Base-by-base conservation (phyloP, 768 basidiomycete genomes). In the Mycena rebaudengoi region DNA sequence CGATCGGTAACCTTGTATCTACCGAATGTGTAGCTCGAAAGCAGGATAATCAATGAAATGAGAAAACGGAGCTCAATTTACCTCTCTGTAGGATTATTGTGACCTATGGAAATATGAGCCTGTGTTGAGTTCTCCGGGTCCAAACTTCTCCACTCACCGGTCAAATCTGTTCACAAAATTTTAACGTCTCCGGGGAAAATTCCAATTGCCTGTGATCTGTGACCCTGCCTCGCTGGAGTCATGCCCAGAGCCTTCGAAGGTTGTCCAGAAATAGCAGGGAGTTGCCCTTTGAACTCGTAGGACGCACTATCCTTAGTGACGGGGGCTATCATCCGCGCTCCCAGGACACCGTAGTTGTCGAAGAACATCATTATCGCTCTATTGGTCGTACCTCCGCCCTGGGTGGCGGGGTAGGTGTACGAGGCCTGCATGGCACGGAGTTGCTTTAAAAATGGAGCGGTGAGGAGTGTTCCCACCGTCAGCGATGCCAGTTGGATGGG, bases 231-330 rank as follows among this genome's bases (percentile, higher is more conserved):
- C 43, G 20, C 8, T 14, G 5, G 21, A n/a, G n/a, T 40, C 23
- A 5, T 53, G 12, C 51, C 51, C 4, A 40, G 35, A 3, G 52
- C 28, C 2, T 20, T 26, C 40, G 39, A 26, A 1, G 52, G 2
- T 28, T 54, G 52, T 28, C 52, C 52, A 20, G 52, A 10, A 1
- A 54, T 54, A 6, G 52, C 52, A 2, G 52, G 52, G 7, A 7
- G 40, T 40, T 54, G 52, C 5, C 52, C 52, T 33, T 54, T 54
- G 39, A 54, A 14, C 20, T 54, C 52, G 28, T 54, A 54, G n/a
- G 3, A 7, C 39, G n/a, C 5, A 21, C 28, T 30, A 12, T 28
- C 52, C 26, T 41, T 54, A 2, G 25, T 54, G 39, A 41, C 39
- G 16, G 52, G 52, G 21, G 52, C 52, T 40, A 54, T 1, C 26